Base-by-base conservation (phyloP, 208 protist species). In the Naegleria lovaniensis region DNA sequence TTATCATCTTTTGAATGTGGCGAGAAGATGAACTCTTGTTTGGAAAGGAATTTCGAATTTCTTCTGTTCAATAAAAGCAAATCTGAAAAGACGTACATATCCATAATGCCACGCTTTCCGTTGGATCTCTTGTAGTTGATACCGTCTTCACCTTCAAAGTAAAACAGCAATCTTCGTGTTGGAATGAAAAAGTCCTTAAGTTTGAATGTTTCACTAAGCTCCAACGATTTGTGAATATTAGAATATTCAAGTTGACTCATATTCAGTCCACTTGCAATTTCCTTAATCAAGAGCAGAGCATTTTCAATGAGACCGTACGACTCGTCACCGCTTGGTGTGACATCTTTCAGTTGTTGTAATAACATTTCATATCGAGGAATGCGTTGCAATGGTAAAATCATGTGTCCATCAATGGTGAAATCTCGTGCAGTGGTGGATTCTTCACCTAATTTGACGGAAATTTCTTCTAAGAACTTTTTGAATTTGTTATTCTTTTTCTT, bases 361-460 rank as follows among this genome's bases (percentile, higher is more conserved):
- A 85, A 85, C 5, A 85, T 9, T 85, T 85, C 36, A 85, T 85
- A 85, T 85, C 79, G 7, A 25, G 79, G 79, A 43, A 85, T 85
- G 41, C 79, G 38, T 25, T 85, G 79, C 5, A 85, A 2, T 29
- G 79, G 79, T 9, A 79, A 79, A 6, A 79, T 33, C 7, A 79
- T 11, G n/a, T 36, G 29, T 36, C 67, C 67, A 79, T 29, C 67
- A 36, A 79, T 36, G 29, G 67, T 36, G 9, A 79, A 79, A 79
- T 79, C 67, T 79, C 25, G 9, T 79, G 29, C 7, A 36, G 9
- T 25, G 6, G 16, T 79, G 1, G 29, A 19, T 33, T 79, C 67
- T 36, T 79, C 29, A 36, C 67, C n/a, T 33, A 79, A 36, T 36
- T 79, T 79, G 6, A 36, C 25, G 9, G 16, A 7, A 36, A 79